These are phyloP conservation scores for Insectozyma bohioensis DNA, from an alignment of 1,139 yeast species.

Conservation along the genomic window DNA sequence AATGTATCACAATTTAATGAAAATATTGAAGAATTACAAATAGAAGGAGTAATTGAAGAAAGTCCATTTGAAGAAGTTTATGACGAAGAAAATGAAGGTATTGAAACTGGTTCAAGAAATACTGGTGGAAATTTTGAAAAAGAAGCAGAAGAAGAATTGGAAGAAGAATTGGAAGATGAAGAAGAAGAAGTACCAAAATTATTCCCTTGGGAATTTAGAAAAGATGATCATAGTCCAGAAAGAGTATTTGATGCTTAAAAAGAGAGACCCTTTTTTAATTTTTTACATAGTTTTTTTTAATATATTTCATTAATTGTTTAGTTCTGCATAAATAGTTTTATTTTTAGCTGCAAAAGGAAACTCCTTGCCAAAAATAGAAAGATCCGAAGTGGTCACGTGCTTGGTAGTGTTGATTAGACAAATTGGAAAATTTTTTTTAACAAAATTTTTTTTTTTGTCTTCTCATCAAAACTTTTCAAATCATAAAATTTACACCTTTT, in stretches of 20 bases:
- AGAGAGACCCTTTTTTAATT: too few relatives aligned
- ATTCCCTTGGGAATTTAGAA: conserved; percentile 41
- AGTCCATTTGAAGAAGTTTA: conserved; percentile 16
- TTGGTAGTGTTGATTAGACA: not conserved
- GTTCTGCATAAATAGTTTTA: not conserved
- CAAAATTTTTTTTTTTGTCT: too few relatives aligned
- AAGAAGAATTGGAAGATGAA: conserved; percentile 10
- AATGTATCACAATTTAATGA: conserved; percentile 11
- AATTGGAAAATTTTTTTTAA: conserved; percentile 2
- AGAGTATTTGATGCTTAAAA: conserved; percentile 25
- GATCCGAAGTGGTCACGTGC: too few relatives aligned
- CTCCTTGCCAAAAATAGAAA: too few relatives aligned
- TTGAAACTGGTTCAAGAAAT: conserved; percentile 6
- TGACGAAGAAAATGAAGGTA: conserved; percentile 16
- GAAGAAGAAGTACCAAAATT: conserved; percentile 19
- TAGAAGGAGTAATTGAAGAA: conserved; percentile 16
- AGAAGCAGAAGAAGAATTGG: conserved; percentile 12
- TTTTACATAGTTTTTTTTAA: too few relatives aligned
- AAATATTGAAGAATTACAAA: conserved; percentile 14
- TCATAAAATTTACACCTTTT: not conserved
- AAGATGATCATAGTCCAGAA: conserved; percentile 21
- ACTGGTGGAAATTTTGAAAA: conserved; percentile 10
- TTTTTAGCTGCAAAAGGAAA: too few relatives aligned
- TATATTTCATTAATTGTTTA: conserved; percentile 6
- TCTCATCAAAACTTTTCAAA: not conserved